Evolutionary conservation across 1,284 basidiomycete species (phyloP), one percentile per base, ranked within the genome.

Genomic region (Cutaneotrichosporon mucoides): DNA sequence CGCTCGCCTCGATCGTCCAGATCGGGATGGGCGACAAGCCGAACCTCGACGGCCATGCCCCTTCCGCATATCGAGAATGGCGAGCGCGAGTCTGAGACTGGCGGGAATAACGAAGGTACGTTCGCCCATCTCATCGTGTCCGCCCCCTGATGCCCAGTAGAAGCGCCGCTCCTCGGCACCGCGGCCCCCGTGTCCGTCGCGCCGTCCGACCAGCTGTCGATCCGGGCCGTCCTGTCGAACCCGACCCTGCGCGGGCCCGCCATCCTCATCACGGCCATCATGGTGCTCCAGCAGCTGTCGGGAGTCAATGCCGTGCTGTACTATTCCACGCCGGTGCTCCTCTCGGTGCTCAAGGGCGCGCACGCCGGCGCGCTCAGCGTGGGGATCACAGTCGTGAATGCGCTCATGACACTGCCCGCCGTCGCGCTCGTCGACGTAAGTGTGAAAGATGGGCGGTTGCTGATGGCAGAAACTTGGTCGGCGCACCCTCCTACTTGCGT

Each of bases 241-340:
- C 79, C 78, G 13, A 84, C 88, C 49, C 77, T 90, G 40, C 82
- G 86, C 42, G 81, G 79, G 47, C 88, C 90, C 1, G 80, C 92
- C n/a, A 71, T 85, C 5, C 84, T 89, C 45, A 82, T 89, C 15
- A 84, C 84, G 58, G 83, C 86, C 63, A 86, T 86, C 2, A 89
- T 92, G 87, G 68, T 85, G 15, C 83, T 85, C 10, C 90, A 92
- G 69, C 90, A 92, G 73, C 63, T 90, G 15, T 90, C 88, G 48
- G 90, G 89, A 82, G 84, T 87, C 67, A 87, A 87, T 68, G 86
- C 86, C 79, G 91, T 93, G 35, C 79, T 93, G 53, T 94, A 92
- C 73, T 94, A 93, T 78, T 92, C 89, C 75, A 93, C 91, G 62
- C 84, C 87, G 43, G 92, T 95, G 55, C 82, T 95, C 12, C 84